Conservation (phyloP, 345 rosid species). For the Cardiospermum halicacabum region DNA sequence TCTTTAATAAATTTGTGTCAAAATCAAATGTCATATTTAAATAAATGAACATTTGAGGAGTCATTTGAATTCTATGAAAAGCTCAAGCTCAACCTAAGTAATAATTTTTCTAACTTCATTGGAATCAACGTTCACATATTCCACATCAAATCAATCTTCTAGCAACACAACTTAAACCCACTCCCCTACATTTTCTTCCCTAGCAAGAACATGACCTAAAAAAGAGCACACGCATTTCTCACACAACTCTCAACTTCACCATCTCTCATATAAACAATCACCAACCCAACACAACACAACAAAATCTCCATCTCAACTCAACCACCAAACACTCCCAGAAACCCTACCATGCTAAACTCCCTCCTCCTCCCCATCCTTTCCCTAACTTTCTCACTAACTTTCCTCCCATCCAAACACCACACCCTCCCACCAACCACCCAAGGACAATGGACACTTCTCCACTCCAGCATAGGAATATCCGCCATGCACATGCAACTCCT, state of each 20-base stretch:
- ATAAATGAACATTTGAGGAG: no score
- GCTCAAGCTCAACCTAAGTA: no score
- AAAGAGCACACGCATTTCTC: not conserved
- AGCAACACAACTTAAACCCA: not conserved
- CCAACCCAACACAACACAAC: not conserved
- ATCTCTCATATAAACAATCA: not conserved
- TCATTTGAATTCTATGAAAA: no score
- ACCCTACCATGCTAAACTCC: slow-evolving; percentile 5
- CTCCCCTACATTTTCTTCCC: slow-evolving; percentile 7
- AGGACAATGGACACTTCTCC: slow-evolving; percentile 57
- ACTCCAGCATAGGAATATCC: slow-evolving; percentile 62
- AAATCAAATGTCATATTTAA: no score
- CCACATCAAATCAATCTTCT: not conserved
- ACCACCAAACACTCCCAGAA: not conserved
- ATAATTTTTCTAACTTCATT: no score
- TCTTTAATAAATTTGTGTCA: no score
- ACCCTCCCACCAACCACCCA: not conserved
- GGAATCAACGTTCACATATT: no score
- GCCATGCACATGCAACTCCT: slow-evolving; percentile 96
- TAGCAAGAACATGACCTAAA: slow-evolving; percentile 3
- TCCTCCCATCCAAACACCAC: not conserved
- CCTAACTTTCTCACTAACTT: slow-evolving; percentile 15
- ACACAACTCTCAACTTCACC: slow-evolving; percentile 1
- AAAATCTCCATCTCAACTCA: not conserved
- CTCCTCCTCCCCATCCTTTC: slow-evolving; percentile 24